Evolutionary conservation across 1,284 basidiomycete species (phyloP), one percentile per base, ranked within the genome.

Genomic region (Puccinia polysora): DNA sequence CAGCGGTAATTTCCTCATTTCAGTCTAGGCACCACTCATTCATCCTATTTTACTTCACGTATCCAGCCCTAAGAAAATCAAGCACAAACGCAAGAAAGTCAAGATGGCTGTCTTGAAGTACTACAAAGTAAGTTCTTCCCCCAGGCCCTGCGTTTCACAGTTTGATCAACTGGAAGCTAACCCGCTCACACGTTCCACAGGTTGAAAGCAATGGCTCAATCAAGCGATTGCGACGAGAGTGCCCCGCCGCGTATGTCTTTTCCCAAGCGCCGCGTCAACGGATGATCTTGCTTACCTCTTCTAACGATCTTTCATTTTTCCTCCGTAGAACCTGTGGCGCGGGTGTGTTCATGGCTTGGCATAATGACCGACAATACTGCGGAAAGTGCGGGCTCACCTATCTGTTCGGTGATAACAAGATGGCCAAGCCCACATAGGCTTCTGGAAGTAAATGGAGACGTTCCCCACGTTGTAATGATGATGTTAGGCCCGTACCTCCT

Each of bases 31-130:
- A 34, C 34, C 56, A 59, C 20, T 43, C 4, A 3, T 62, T 12
- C n/a, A n/a, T n/a, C n/a, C n/a, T n/a, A n/a, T n/a, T n/a, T n/a
- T n/a, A n/a, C n/a, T n/a, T n/a, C n/a, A n/a, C n/a, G n/a, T n/a
- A n/a, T 32, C 23, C 38, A 69, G 67, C 25, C 67, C 67, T 45
- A 69, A 69, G 45, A 69, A 69, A 20, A 69, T 47, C 67, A 69
- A 69, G 30, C 67, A 69, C 56, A 69, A 69, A 36, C 67, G 67
- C n/a, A 69, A 69, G 67, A 69, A 69, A 60, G 67, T 69, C 67
- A 69, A 69, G 67, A 69, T 69, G 67, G 36, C 67, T 7, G 45
- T 69, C 28, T 69, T 69, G 56, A 69, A 69, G 34, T 69, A 59
- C 45, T 69, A 69, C 67, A 69, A 69, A 43, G 67, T 69, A 32